These are phyloP conservation scores for Heterobasidion parviporum DNA, from an alignment of 1,284 basidiomycete genomes.

Conservation along the genomic window DNA sequence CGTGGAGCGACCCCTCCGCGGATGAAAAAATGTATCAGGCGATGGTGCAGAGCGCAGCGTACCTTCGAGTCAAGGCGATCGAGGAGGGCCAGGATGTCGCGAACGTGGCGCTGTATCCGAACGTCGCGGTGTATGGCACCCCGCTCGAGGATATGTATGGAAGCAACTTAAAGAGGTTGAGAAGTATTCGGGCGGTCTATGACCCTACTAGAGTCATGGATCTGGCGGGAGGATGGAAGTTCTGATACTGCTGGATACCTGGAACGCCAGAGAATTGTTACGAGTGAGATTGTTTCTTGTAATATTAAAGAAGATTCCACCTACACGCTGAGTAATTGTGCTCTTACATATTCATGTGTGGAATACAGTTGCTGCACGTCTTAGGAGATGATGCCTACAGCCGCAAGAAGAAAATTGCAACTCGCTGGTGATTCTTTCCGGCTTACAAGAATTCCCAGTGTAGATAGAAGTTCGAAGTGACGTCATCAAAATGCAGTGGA, in stretches of 20 bases:
- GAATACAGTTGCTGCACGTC: too few species aligned
- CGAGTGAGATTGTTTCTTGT: too few species aligned
- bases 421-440: too few species aligned
- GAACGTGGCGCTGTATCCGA: conserved; percentile 28
- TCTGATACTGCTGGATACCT: neutral
- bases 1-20: conserved; percentile 25
- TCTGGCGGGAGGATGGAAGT: conserved; percentile 13
- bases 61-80: conserved; percentile 28
- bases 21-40: conserved; percentile 34
- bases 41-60: conserved; percentile 27
- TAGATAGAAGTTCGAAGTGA: too few species aligned
- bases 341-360: too few species aligned
- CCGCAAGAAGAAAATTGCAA: too few species aligned
- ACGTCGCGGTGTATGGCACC: conserved; percentile 7
- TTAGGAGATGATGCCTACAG: too few species aligned
- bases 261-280: too few species aligned
- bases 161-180: conserved; percentile 3
- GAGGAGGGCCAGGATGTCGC: conserved; percentile 34
- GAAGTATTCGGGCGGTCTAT: conserved; percentile 5
- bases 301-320: too few species aligned
- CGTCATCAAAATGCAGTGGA: too few species aligned
- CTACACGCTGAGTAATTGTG: too few species aligned
- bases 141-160: conserved; percentile 9
- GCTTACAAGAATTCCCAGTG: too few species aligned
- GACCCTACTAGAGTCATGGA: conserved; percentile 12